Evolutionary conservation across 192 early-diverging fungal species (phyloP).

Genomic region (Dissophora globulifera): DNA sequence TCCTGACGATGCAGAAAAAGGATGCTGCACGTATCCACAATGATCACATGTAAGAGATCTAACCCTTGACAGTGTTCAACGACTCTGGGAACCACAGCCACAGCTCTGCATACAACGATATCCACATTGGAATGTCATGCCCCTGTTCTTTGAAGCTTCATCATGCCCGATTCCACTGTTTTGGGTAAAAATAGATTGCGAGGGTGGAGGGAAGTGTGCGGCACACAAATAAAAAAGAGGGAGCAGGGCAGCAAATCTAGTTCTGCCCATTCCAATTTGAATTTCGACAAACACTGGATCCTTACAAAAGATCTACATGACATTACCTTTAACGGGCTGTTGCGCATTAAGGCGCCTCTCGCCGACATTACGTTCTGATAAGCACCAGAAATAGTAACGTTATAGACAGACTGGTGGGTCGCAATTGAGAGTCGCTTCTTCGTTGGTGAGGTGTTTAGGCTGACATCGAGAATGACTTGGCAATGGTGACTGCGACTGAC

Average conservation of each 20-base stretch:
- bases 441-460: slow-evolving; percentile 27
- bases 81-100: too few relatives aligned
- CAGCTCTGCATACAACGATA: too few relatives aligned
- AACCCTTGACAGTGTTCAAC: too few relatives aligned
- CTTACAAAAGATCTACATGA: not conserved
- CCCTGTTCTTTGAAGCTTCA: not conserved
- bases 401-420: slow-evolving; percentile 59
- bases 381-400: slow-evolving; percentile 58
- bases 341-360: slow-evolving; percentile 55
- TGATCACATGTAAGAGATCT: not conserved
- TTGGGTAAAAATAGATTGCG: slow-evolving; percentile 13
- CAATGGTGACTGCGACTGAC: slow-evolving; percentile 32
- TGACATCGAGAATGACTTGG: slow-evolving; percentile 45
- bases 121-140: not conserved
- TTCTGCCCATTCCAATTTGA: too few relatives aligned
- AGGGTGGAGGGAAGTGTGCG: not conserved
- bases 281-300: not conserved
- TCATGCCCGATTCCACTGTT: not conserved
- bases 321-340: slow-evolving; percentile 58
- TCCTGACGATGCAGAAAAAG: too few relatives aligned
- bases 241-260: too few relatives aligned
- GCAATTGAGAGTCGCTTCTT: slow-evolving; percentile 50
- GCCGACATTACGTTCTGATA: slow-evolving; percentile 51
- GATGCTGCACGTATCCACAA: too few relatives aligned
- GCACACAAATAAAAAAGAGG: not conserved